phyloP scores from a whole-genome alignment of 768 basidiomycete species.

The Strobilomyces dryophilus region DNA sequence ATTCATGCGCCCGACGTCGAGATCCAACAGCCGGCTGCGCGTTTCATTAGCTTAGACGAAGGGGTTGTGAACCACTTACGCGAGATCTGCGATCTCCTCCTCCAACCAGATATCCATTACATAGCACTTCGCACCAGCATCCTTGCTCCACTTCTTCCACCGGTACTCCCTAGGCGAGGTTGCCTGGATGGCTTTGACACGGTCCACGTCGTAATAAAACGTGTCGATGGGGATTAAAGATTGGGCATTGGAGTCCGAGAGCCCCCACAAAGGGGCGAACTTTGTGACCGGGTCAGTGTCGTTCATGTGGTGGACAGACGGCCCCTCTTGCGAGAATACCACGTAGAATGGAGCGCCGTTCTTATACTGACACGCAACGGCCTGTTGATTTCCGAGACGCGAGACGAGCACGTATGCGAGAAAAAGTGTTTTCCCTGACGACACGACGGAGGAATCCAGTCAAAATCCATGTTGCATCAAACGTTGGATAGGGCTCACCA shows the following conservation, averaged over 20 bases:
- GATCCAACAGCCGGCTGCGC: not conserved
- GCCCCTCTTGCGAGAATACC: not conserved
- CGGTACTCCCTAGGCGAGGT: not conserved
- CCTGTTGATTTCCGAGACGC: not conserved
- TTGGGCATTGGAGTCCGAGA: not conserved
- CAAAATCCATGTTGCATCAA: not conserved
- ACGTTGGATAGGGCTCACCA: not conserved
- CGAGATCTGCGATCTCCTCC: not conserved
- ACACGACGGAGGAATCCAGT: not conserved
- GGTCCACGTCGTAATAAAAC: rapidly evolving
- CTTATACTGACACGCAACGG: not conserved
- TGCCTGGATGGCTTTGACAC: not conserved
- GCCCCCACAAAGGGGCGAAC: not conserved
- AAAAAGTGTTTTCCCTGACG: not conserved
- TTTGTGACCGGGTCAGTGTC: too few species aligned
- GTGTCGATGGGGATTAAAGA: not conserved
- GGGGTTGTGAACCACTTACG: not conserved
- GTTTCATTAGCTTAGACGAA: not conserved
- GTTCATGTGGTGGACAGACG: not conserved
- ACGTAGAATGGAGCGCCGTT: not conserved
- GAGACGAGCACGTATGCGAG: not conserved
- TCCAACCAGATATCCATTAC: not conserved
- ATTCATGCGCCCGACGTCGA: not conserved
- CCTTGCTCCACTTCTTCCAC: constrained; percentile 3
- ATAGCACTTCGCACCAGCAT: not conserved